Base-by-base conservation (phyloP, 2,329 filamentous ascomycete genomes). In the Colletotrichum zoysiae region DNA sequence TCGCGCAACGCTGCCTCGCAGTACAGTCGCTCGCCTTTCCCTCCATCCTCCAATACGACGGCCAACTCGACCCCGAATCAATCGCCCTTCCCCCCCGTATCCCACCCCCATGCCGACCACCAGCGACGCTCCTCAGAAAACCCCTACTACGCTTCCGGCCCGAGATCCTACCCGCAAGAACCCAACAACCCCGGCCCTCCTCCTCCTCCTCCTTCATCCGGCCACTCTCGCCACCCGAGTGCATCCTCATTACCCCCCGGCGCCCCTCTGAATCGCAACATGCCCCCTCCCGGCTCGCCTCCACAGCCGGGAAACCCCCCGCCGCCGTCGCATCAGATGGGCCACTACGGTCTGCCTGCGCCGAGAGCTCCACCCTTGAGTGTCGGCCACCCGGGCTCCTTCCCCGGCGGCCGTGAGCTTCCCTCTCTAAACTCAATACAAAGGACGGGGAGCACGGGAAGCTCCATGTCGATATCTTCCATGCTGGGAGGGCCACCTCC, bases 391-490 rank as follows among this genome's bases (percentile, higher is more conserved):
- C 82, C 85, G 1, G 81, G 79, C 26, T 81, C 85, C 5, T 87
- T 87, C 63, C 80, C 84, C 0, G 81, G 84, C 5, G 81, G 86
- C 46, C 88, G 90, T 71, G 85, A 88, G 68, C 79, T 88, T 18
- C 86, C 87, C 1, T 85, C 88, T 1, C 81, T 90, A 16, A 81
- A 83, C 38, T 82, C 86, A 16, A 79, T 90, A 26, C 78, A 85
- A 35, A 83, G 88, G 70, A 81, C 85, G 4, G 84, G 82, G 33
- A 84, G 81, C 67, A 82, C 82, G 0, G 84, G 85, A 55, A 88
- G 86, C 77, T 87, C 86, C 78, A 90, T 90, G 88, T 89, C 88
- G 26, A 89, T 90, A 79, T 89, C 87, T 1, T 86, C 87, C 7
- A 89, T 90, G 87, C 80, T 90, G 7, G 88, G 88, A 23, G 87